Conservation (phyloP, 2,329 filamentous ascomycete genomes). For the Xylogone sp. region DNA sequence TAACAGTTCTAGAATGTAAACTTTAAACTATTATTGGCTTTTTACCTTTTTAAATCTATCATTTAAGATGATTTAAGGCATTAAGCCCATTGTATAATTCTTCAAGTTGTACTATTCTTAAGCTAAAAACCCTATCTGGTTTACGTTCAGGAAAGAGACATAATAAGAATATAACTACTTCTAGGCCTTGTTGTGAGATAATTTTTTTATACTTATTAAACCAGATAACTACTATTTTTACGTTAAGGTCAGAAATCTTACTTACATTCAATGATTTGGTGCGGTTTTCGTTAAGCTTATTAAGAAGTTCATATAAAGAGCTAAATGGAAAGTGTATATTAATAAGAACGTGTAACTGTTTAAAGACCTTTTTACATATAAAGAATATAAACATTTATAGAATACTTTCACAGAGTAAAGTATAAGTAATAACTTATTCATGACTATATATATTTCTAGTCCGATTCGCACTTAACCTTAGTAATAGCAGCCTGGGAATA, state of each 20-base stretch:
- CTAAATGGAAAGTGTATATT: background rate
- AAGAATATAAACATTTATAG: background rate
- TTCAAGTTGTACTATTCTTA: background rate
- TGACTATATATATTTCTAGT: background rate
- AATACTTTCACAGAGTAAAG: background rate
- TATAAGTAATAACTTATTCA: background rate
- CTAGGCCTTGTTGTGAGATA: background rate
- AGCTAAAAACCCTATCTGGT: background rate
- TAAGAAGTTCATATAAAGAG: background rate
- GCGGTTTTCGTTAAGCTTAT: background rate
- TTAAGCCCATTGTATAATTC: constrained; percentile 1
- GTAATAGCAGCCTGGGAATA: too few relatives aligned
- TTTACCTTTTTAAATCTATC: background rate
- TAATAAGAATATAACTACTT: background rate
- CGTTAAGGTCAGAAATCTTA: background rate
- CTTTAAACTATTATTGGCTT: background rate
- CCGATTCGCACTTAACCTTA: background rate
- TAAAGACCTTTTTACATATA: background rate
- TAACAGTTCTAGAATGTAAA: background rate
- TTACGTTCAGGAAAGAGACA: constrained; percentile 1
- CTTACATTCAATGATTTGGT: background rate
- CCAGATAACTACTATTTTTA: background rate
- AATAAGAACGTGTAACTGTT: background rate
- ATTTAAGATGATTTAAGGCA: background rate
- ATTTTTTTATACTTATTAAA: constrained; percentile 1